Base-by-base conservation (phyloP, 1,284 basidiomycete species). In the Phaffia rhodozyma region DNA sequence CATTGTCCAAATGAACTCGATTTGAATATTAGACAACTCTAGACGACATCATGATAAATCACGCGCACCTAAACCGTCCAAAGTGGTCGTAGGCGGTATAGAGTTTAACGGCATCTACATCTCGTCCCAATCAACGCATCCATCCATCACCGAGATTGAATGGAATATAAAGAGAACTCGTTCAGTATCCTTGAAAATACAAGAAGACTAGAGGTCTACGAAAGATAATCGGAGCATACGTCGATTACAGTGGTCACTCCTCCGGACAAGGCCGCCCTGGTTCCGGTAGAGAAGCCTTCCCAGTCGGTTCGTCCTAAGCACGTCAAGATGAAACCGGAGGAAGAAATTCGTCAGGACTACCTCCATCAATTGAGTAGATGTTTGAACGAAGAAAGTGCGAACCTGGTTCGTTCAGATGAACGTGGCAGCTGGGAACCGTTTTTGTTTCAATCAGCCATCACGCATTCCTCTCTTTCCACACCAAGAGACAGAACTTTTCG, bases 261-360 rank as follows among this genome's bases (percentile, higher is more conserved):
- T 23, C 92, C 92, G 1, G 88, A 86, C 1, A 85, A 82, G 1
- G 92, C 92, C 23, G 92, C 92, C 64, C 81, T 77, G 0, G 92
- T 96, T 9, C 91, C 92, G 0, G 90, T 90, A 75, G 80, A 84
- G 74, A 96, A 96, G 0, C 92, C 92, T 73, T 97, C 92, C 92
- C 92, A 96, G 66, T 86, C 84, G 2, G 88, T 89, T 20, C 89
- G 81, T 6, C 65, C 62, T 59, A 4, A 1, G 16, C 1, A 23
- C 5, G 16, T 18, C n/a, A 7, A 30, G 43, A 21, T 11, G 27
- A 34, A 50, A 29, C 27, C 7, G 34, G 7, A 53, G 50, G 20
- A 13, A 7, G 5, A 6, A 18, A 0, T 58, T 30, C 30, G 21
- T 7, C 1, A 47, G 25, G 7, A 6, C 51, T 43, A 2, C 5